Conservation (phyloP, 73 alveolate species). For the Paramecium sexaurelia region DNA sequence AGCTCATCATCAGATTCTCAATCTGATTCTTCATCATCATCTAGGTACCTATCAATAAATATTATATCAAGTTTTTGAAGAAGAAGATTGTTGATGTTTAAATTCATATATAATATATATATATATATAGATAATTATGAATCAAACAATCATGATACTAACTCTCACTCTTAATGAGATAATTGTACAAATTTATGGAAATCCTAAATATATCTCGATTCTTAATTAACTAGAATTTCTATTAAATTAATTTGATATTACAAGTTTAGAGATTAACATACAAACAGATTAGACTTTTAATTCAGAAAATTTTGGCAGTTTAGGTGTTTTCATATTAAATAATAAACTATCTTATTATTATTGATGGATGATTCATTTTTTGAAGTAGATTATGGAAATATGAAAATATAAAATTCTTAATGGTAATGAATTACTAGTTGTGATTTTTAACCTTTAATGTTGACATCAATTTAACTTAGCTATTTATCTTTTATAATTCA, state of each 20-base stretch:
- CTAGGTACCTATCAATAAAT: neutral
- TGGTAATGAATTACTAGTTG: too few species aligned
- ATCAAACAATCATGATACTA: neutral
- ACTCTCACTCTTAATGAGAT: neutral
- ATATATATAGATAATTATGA: neutral
- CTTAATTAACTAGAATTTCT: neutral
- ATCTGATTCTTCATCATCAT: constrained; percentile 22
- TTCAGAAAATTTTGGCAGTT: too few species aligned
- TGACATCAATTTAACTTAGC: too few species aligned
- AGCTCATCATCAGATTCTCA: neutral
- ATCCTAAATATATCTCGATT: neutral
- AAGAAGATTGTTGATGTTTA: neutral
- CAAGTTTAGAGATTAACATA: too few species aligned
- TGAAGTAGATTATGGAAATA: too few species aligned
- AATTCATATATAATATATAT: neutral
- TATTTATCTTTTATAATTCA: too few species aligned
- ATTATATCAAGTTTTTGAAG: neutral
- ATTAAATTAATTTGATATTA: neutral
- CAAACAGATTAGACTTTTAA: too few species aligned
- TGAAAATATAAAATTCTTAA: too few species aligned
- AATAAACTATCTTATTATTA: too few species aligned
- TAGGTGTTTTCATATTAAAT: too few species aligned
- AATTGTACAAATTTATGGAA: neutral
- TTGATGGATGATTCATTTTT: too few species aligned
- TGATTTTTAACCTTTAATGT: too few species aligned